These are phyloP conservation scores for Meyerozyma guilliermondii DNA, from an alignment of 1,139 yeast genomes.

Conservation along the genomic window DNA sequence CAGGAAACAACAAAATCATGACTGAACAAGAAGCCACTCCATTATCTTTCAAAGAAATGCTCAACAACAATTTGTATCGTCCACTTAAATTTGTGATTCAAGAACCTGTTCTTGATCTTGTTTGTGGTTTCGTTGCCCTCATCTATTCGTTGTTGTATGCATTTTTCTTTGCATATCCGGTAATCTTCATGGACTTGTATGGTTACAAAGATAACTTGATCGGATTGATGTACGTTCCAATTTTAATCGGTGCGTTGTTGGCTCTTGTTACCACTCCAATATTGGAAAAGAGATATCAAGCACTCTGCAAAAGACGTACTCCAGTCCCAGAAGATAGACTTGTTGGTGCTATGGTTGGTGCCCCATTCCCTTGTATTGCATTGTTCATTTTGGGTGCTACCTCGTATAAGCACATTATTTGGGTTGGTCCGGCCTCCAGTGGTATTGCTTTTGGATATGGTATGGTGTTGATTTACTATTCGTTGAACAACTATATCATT, in stretches of 20 bases:
- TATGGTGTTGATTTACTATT: conserved; percentile 83
- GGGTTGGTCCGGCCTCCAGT: conserved; percentile 94
- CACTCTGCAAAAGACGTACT: conserved; percentile 47
- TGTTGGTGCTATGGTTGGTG: conserved; percentile 83
- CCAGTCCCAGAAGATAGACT: conserved; percentile 87
- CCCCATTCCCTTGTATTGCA: conserved; percentile 86
- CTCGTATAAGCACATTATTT: conserved; percentile 67
- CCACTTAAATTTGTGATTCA: conserved; percentile 71
- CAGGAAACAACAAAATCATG: conserved; percentile 79
- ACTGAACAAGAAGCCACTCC: conserved; percentile 89
- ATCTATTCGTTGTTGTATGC: conserved; percentile 86
- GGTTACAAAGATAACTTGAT: conserved; percentile 63
- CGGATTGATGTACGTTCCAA: conserved; percentile 84
- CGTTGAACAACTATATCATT: conserved; percentile 82
- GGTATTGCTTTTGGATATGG: conserved; percentile 90
- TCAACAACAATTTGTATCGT: conserved; percentile 63
- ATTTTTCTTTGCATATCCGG: conserved; percentile 87
- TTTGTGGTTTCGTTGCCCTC: conserved; percentile 81
- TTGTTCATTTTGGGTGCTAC: conserved; percentile 89
- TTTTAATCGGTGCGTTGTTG: conserved; percentile 73
- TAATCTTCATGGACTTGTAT: conserved; percentile 61
- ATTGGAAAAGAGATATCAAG: conserved; percentile 57
- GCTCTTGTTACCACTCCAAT: conserved; percentile 72
- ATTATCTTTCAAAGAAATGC: conserved; percentile 55
- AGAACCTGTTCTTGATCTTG: conserved; percentile 78